Evolutionary conservation across 2,329 filamentous ascomycete species (phyloP).

Genomic region (Trichophyton mentagrophytes): DNA sequence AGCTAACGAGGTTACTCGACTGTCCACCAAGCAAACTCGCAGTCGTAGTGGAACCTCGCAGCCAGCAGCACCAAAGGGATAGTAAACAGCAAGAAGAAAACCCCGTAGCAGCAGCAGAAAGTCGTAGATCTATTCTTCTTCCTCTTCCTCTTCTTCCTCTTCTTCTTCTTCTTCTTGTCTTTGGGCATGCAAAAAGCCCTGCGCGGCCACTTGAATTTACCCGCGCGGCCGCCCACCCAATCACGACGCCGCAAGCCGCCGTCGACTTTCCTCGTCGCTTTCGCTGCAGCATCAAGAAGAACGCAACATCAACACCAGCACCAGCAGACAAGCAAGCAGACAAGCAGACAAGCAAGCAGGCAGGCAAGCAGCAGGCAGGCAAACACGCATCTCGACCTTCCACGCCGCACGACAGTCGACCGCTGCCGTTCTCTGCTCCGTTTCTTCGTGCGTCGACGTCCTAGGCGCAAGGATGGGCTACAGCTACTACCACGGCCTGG

Average conservation of each 20-base stretch:
- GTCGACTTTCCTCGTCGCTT: neutral
- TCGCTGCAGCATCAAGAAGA: neutral
- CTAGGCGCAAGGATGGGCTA: constrained; percentile 49
- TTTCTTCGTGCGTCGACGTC: neutral
- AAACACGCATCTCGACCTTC: too few species aligned
- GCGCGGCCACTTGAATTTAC: neutral
- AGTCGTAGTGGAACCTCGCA: constrained; percentile 7
- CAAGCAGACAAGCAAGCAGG: too few species aligned
- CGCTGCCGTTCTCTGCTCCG: neutral
- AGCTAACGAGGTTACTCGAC: too few species aligned
- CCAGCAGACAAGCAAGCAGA: too few species aligned
- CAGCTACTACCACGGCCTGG: constrained; percentile 47
- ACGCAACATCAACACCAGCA: neutral
- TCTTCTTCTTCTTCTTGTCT: too few species aligned
- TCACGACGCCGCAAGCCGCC: neutral
- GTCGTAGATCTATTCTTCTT: too few species aligned
- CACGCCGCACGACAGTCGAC: too few species aligned
- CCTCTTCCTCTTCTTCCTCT: too few species aligned
- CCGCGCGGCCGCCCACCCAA: neutral
- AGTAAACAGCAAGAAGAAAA: neutral
- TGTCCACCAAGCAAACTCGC: neutral
- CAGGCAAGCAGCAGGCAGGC: too few species aligned
- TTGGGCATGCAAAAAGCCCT: too few species aligned
- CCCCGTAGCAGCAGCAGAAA: neutral
- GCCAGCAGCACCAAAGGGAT: neutral